These are phyloP conservation scores for Tylopilus balloui DNA, from an alignment of 768 basidiomycete genomes.

Conservation along the genomic window DNA sequence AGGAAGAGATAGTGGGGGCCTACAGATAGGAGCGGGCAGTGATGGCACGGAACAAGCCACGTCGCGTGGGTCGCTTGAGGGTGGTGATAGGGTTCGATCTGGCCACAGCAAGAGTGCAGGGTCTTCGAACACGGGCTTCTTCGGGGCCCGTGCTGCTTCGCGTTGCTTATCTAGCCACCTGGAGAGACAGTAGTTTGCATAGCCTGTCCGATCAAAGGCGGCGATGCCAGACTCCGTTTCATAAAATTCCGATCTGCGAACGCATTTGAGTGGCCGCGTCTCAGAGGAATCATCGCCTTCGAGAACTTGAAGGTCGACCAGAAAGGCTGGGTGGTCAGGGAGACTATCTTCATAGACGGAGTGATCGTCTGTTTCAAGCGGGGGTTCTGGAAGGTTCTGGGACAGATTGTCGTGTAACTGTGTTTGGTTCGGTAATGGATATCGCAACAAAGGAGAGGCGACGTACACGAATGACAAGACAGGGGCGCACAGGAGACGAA, in stretches of 20 bases:
- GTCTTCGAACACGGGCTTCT: constrained; percentile 21
- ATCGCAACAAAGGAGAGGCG: not conserved
- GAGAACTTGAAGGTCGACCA: constrained; percentile 17
- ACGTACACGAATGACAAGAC: constrained; percentile 27
- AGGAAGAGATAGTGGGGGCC: constrained; percentile 9
- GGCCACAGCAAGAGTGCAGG: constrained; percentile 19
- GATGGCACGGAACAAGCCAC: not conserved
- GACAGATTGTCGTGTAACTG: constrained; percentile 12
- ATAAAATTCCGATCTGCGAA: constrained; percentile 25
- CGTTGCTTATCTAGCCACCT: constrained; percentile 28
- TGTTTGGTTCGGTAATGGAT: not conserved
- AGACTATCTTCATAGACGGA: constrained; percentile 31
- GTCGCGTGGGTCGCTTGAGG: not conserved
- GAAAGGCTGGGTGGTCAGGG: constrained; percentile 16
- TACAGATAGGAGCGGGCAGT: not conserved
- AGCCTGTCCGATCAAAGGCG: constrained; percentile 25
- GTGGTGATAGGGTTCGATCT: constrained; percentile 16
- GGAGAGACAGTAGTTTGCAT: constrained; percentile 25
- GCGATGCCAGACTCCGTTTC: constrained; percentile 27
- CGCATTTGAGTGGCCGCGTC: constrained; percentile 2
- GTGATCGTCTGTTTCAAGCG: constrained; percentile 9
- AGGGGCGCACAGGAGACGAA: constrained; percentile 24
- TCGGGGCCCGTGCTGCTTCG: constrained; percentile 12
- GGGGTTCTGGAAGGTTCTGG: not conserved
- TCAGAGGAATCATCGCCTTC: constrained; percentile 10